These are phyloP conservation scores for Myrica gale DNA, from an alignment of 306 rosid genomes.

Conservation along the genomic window DNA sequence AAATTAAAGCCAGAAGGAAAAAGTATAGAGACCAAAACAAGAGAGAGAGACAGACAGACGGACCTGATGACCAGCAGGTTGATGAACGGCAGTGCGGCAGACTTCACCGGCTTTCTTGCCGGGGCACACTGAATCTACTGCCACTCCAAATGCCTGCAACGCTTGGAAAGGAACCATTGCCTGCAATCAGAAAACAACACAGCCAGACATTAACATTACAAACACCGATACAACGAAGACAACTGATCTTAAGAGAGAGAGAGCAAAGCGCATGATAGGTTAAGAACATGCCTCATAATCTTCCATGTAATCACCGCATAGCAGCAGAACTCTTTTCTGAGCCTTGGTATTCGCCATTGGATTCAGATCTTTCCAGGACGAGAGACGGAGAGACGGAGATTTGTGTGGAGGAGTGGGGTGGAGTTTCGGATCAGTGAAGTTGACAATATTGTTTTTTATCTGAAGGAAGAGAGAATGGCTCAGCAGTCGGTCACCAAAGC, in stretches of 20 bases:
- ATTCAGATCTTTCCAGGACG: background rate
- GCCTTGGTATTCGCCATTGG: slow-evolving; percentile 19
- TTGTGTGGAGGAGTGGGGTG: background rate
- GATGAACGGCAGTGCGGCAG: slow-evolving; percentile 71
- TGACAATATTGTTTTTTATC: background rate
- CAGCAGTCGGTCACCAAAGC: too few species aligned
- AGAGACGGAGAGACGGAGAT: background rate
- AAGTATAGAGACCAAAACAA: background rate
- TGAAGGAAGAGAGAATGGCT: background rate
- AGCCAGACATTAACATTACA: background rate
- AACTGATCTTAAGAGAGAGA: background rate
- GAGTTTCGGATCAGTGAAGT: background rate
- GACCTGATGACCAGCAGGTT: slow-evolving; percentile 55
- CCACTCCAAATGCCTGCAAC: slow-evolving; percentile 65
- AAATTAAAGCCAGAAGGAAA: too few species aligned
- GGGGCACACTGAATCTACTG: slow-evolving; percentile 83
- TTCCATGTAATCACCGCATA: slow-evolving; percentile 93
- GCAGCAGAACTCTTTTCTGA: slow-evolving; percentile 54
- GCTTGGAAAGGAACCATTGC: slow-evolving; percentile 90
- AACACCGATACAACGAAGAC: background rate
- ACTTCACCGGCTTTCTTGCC: slow-evolving; percentile 71
- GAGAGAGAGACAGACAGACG: background rate
- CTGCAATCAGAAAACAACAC: slow-evolving; percentile 31
- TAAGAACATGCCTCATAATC: slow-evolving; percentile 55
- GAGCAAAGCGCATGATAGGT: background rate